These are phyloP conservation scores for Botrytis medusae DNA, from an alignment of 2,329 filamentous ascomycete genomes.

Conservation along the genomic window DNA sequence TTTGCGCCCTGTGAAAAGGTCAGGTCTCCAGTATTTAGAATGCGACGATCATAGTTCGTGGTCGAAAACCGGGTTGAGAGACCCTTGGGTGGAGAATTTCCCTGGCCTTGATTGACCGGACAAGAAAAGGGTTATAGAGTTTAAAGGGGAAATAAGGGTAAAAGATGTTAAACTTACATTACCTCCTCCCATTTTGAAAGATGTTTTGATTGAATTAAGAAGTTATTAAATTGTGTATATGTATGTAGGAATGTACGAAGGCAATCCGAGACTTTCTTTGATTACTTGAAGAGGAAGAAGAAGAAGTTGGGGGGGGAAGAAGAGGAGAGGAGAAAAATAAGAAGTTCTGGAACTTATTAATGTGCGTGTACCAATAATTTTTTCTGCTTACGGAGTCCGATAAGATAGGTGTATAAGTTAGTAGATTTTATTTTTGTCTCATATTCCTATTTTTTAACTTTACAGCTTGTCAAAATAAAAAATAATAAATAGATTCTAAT, in stretches of 20 bases:
- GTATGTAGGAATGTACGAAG: background rate
- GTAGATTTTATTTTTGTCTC: background rate
- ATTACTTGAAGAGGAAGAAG: background rate
- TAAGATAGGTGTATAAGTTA: background rate
- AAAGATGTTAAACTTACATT: conserved; percentile 21
- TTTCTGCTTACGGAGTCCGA: background rate
- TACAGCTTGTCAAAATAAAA: background rate
- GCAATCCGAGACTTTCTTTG: background rate
- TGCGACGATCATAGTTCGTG: conserved; percentile 11
- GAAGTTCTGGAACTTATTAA: conserved; percentile 6
- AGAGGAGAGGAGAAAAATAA: background rate
- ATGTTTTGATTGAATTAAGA: background rate
- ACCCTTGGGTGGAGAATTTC: background rate
- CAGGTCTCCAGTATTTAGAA: conserved; percentile 9
- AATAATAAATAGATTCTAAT: background rate
- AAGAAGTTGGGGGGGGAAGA: background rate
- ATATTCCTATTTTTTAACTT: background rate
- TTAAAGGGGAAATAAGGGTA: background rate
- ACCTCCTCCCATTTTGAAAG: conserved; percentile 26
- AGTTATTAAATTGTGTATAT: conserved; percentile 9
- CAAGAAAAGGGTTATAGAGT: background rate
- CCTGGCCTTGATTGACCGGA: background rate
- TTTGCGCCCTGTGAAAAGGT: conserved; percentile 55
- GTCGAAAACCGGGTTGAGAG: conserved; percentile 13
- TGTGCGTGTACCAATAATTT: conserved; percentile 6